These are phyloP conservation scores for Orbilia oligospora DNA, from an alignment of 2,329 filamentous ascomycete species.

Conservation along the genomic window DNA sequence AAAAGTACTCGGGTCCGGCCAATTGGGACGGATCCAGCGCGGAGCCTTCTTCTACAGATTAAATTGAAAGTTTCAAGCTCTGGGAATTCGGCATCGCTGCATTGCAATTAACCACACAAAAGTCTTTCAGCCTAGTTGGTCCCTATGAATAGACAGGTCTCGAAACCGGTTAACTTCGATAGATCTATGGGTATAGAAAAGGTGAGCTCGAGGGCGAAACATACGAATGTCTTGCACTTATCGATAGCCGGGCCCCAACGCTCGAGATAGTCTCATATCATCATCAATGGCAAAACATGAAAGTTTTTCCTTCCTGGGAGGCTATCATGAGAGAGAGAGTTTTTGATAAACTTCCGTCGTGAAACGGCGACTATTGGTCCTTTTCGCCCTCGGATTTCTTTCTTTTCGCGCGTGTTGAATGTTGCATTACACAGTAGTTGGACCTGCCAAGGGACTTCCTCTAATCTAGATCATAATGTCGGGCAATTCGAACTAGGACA, in stretches of 20 bases:
- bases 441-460: slow-evolving; percentile 39
- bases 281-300: background rate
- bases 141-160: slow-evolving; percentile 3
- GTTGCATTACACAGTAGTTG: slow-evolving; percentile 33
- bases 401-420: slow-evolving; percentile 28
- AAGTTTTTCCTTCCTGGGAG: background rate
- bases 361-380: slow-evolving; percentile 14
- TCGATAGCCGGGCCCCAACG: background rate
- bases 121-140: background rate
- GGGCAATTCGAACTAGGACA: slow-evolving; percentile 13
- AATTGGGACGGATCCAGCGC: slow-evolving; percentile 28
- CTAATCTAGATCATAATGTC: slow-evolving; percentile 28
- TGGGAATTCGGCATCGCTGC: slow-evolving; percentile 4
- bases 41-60: background rate
- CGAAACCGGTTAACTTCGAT: background rate
- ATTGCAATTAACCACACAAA: background rate
- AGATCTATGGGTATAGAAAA: background rate
- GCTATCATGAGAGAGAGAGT: background rate
- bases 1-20: background rate
- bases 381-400: slow-evolving; percentile 7
- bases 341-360: slow-evolving; percentile 10
- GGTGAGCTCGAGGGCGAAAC: background rate
- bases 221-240: background rate
- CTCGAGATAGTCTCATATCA: background rate
- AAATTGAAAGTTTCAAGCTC: slow-evolving; percentile 6